Conservation (phyloP, 2,329 filamentous ascomycete species). For the Colletotrichum paranaense region DNA sequence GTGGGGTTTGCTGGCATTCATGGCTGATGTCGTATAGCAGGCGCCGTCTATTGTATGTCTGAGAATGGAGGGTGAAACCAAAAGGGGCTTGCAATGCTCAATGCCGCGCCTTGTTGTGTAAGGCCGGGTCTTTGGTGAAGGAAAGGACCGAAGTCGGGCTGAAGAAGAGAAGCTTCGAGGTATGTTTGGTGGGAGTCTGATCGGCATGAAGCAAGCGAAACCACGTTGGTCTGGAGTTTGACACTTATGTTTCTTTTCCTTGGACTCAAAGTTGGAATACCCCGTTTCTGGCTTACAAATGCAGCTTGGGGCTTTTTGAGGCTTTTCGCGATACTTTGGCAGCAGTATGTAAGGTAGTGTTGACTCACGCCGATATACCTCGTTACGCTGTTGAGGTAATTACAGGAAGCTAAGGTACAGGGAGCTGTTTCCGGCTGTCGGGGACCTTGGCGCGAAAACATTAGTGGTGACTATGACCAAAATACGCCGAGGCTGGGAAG, state of each 20-base stretch:
- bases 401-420: slow-evolving; percentile 9
- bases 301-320: not conserved
- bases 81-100: not conserved
- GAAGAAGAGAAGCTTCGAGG: slow-evolving; percentile 27
- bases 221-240: not conserved
- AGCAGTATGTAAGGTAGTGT: slow-evolving; percentile 1
- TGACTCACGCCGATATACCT: slow-evolving; percentile 32
- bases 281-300: slow-evolving; percentile 7
- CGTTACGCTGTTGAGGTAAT: slow-evolving; percentile 25
- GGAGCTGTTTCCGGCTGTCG: slow-evolving; percentile 1
- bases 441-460: not conserved
- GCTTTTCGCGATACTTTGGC: slow-evolving; percentile 3
- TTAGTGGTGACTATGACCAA: not conserved
- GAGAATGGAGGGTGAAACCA: not conserved
- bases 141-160: slow-evolving; percentile 8
- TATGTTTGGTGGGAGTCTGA: slow-evolving; percentile 30
- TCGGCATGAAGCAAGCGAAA: slow-evolving; percentile 29
- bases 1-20: slow-evolving; percentile 35
- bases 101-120: not conserved
- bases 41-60: not conserved
- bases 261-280: not conserved
- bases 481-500: not conserved
- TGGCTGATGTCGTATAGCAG: slow-evolving; percentile 1
- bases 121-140: not conserved
- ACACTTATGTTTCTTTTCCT: not conserved